phyloP scores from a whole-genome alignment of 2,329 filamentous ascomycete species.

The Zymoseptoria brevis region DNA sequence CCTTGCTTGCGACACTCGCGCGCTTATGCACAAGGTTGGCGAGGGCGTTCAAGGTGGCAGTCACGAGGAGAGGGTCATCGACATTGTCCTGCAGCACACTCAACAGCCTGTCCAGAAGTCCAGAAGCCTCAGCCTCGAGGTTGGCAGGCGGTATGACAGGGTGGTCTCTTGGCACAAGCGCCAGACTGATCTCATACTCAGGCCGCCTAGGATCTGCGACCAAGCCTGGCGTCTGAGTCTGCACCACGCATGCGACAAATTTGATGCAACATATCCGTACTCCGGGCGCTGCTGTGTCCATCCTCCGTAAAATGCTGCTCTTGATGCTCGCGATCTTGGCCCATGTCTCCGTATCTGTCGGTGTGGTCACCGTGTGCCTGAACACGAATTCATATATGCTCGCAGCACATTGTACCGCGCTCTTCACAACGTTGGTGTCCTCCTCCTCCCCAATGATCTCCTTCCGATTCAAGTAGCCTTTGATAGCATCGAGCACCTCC shows the following conservation, averaged over 20 bases:
- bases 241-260: constrained; percentile 86
- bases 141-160: constrained; percentile 68
- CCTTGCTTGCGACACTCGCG: constrained; percentile 73
- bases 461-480: constrained; percentile 37
- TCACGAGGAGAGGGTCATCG: constrained; percentile 80
- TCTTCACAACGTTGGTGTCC: constrained; percentile 74
- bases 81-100: constrained; percentile 72
- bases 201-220: constrained; percentile 75
- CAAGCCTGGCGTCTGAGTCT: constrained; percentile 80
- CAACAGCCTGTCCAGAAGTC: constrained; percentile 81
- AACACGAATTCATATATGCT: constrained; percentile 90
- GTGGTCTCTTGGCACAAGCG: constrained; percentile 77
- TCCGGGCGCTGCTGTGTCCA: constrained; percentile 70
- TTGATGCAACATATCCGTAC: constrained; percentile 94
- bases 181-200: constrained; percentile 76
- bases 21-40: constrained; percentile 75
- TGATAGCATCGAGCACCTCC: constrained; percentile 69
- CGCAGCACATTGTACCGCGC: constrained; percentile 77
- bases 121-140: constrained; percentile 87
- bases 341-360: constrained; percentile 75
- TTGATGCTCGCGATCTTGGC: constrained; percentile 84
- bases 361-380: constrained; percentile 84
- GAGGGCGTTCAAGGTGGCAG: constrained; percentile 83
- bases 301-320: constrained; percentile 75
- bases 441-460: constrained; percentile 52